Conservation (phyloP, 257 asterid genomes). For the Anisodus acutangulus region DNA sequence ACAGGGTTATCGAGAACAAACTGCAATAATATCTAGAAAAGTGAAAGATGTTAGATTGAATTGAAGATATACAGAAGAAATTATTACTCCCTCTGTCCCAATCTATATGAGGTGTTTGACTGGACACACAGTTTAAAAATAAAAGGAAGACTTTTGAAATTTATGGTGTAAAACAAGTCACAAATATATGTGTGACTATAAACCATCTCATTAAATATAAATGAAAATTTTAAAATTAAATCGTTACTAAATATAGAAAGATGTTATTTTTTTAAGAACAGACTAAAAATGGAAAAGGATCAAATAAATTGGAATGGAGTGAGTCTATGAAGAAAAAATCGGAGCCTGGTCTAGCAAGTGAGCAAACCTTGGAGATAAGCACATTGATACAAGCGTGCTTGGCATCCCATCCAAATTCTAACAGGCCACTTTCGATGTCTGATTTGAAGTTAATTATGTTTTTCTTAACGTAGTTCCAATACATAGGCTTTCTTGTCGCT, state of each 20-base stretch:
- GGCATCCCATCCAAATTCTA: constrained; percentile 57
- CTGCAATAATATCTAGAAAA: constrained; percentile 29
- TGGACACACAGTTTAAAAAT: no score
- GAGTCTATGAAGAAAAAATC: neutral
- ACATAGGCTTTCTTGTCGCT: neutral
- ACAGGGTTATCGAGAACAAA: neutral
- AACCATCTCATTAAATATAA: no score
- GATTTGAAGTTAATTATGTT: constrained; percentile 14
- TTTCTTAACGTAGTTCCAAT: neutral
- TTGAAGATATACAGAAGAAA: neutral
- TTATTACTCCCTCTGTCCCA: no score
- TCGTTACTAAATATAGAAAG: no score
- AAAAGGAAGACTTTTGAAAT: no score
- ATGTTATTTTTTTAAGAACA: no score
- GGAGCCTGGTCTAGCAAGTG: neutral
- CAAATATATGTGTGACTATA: no score
- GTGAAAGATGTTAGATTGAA: neutral
- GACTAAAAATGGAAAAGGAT: no score
- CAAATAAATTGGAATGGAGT: no score
- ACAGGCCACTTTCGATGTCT: constrained; percentile 19
- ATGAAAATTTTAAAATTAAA: no score
- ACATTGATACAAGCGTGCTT: constrained; percentile 57
- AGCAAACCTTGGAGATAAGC: constrained; percentile 48
- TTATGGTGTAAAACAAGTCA: no score
- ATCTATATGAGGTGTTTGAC: no score